Percentiles rank a stretch among this genome's conserved stretches.
Conservation (phyloP, 805 yeast genomes). For the Barnettozyma wickerhamii region DNA sequence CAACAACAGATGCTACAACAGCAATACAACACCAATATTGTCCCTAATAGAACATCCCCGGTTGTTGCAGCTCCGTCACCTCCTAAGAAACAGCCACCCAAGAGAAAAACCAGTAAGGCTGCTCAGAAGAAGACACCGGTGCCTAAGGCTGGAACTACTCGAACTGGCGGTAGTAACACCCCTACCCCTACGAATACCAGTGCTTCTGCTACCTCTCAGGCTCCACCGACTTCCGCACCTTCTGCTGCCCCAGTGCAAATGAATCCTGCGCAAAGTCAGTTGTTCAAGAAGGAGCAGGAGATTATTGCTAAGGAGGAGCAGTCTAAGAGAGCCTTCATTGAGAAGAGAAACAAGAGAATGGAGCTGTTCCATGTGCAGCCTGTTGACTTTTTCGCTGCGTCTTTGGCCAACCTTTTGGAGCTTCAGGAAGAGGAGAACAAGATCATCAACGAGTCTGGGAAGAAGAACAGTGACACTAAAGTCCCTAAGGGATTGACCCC, state of each 20-base stretch:
- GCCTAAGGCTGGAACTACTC: background rate
- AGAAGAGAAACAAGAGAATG: constrained; percentile 19
- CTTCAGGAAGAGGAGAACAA: constrained; percentile 24
- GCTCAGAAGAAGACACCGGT: constrained; percentile 16
- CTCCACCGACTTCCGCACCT: constrained; percentile 2
- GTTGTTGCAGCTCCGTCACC: constrained; percentile 2
- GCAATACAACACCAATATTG: background rate
- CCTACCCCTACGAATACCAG: constrained; percentile 8
- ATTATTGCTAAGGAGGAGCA: constrained; percentile 17
- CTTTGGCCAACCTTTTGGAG: constrained; percentile 24
- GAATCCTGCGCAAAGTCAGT: constrained; percentile 7
- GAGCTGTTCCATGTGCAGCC: constrained; percentile 20
- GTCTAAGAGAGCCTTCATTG: constrained; percentile 14
- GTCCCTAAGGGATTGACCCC: constrained; percentile 25
- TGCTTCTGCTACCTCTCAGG: constrained; percentile 4
- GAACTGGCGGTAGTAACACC: background rate
- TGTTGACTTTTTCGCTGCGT: constrained; percentile 23
- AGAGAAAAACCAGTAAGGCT: constrained; percentile 10
- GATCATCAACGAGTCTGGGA: constrained; percentile 17
- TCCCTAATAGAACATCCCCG: background rate
- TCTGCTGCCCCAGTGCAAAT: constrained; percentile 2
- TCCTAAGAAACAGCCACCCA: constrained; percentile 9
- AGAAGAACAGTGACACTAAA: constrained; percentile 18
- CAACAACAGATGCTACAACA: constrained; percentile 5
- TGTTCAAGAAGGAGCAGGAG: constrained; percentile 25